Base-by-base conservation (phyloP, 2,329 filamentous ascomycete species). In the Verticillium albo-atrum region DNA sequence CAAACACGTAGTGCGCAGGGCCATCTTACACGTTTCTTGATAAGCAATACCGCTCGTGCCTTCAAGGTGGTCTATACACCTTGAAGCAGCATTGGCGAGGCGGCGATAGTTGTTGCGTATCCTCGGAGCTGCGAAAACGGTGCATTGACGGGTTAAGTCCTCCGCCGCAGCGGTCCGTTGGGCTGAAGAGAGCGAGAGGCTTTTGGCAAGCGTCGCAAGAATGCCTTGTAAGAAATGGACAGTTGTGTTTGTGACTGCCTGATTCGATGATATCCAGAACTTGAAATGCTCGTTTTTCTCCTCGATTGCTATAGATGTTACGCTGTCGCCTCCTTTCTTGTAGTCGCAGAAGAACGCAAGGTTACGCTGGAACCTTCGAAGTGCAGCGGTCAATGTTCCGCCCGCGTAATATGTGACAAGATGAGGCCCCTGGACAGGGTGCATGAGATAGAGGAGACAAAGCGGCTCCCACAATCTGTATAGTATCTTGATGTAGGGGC, bases 321-420 rank as follows among this genome's bases (percentile, higher is more conserved):
- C 76, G 1, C 74, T 74, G 5, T 68, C 63, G 3, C 79, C 80
- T 1, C 79, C 79, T 61, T 79, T 81, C 1, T 69, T 62, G 54
- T 73, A 72, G 59, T 81, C 79, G 60, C 77, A 80, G 6, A 82
- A 62, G 63, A 75, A 79, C 7, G 77, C 71, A 1, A 81, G 67
- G 37, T 74, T 72, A 7, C 71, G 67, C 1, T 77, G 68, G 27
- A 81, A 74, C 4, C 70, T 20, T 26, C 47, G n/a, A 15, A n/a
- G 47, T 26, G 23, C 12, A 1, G 47, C 23, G 17, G 26, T 12
- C n/a, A 52, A 25, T 12, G 20, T 52, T 5, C 10, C 14, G 4
- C 20, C 12, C 5, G 20, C 47, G 23, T 52, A 25, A 25, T 26
- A 15, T 4, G 47, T 52, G 20, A 52, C 47, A 15, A 25, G 12